phyloP scores from a whole-genome alignment of 164 flowering plant species.

The Vitis riparia region DNA sequence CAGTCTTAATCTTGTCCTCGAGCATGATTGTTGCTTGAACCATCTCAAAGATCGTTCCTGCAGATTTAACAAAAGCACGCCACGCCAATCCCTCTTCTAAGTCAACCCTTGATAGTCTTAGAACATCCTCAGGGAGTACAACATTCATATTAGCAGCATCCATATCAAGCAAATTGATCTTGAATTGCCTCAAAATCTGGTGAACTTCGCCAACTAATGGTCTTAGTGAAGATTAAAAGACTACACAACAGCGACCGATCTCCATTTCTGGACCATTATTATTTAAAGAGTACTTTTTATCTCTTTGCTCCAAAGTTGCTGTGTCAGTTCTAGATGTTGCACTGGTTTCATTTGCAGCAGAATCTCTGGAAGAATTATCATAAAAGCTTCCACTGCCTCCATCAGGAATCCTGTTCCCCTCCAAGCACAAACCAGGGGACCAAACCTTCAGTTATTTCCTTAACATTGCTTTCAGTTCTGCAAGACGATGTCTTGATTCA shows the following conservation, averaged over 20 bases:
- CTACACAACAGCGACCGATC: conserved; percentile 35
- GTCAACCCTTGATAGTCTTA: conserved; percentile 55
- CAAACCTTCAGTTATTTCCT: too few relatives aligned
- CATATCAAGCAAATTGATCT: conserved; percentile 72
- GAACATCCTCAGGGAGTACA: conserved; percentile 60
- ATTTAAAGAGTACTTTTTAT: not conserved
- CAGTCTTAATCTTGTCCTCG: too few relatives aligned
- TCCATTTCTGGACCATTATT: conserved; percentile 20
- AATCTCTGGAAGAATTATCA: not conserved
- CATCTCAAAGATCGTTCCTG: conserved; percentile 47
- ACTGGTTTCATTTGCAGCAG: too few relatives aligned
- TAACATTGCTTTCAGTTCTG: too few relatives aligned
- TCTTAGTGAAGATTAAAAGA: conserved; percentile 64
- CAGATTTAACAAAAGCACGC: conserved; percentile 87
- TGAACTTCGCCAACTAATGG: conserved; percentile 61
- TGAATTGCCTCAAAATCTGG: conserved; percentile 34
- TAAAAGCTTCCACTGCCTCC: conserved; percentile 4
- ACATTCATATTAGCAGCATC: conserved; percentile 54
- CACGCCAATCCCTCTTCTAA: conserved; percentile 66
- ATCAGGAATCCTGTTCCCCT: conserved; percentile 8
- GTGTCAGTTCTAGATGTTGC: too few relatives aligned
- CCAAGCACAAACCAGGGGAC: too few relatives aligned
- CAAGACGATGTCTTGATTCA: too few relatives aligned
- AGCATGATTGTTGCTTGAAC: too few relatives aligned
- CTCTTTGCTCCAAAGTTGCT: too few relatives aligned